Conservation (phyloP, 768 basidiomycete species). For the Suillus subluteus region DNA sequence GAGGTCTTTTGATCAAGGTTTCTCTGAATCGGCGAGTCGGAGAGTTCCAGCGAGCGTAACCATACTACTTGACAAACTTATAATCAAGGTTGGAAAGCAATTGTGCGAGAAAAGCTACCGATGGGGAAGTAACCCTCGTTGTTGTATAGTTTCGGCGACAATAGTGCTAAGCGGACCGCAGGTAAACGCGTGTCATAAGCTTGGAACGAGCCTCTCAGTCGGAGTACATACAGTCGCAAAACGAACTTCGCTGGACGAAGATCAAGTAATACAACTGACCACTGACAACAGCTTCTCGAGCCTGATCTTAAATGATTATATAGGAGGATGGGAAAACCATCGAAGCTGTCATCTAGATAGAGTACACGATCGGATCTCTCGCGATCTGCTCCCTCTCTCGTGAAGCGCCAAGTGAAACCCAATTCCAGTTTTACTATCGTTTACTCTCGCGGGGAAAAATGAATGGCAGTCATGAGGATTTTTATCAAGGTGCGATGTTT, state of each 20-base stretch:
- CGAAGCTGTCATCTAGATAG: constrained; percentile 4
- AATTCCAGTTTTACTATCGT: constrained; percentile 9
- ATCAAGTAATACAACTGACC: no score
- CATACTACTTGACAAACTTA: background rate
- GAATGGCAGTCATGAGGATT: background rate
- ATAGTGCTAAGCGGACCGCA: constrained; percentile 30
- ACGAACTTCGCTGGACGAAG: background rate
- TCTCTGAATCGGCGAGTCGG: background rate
- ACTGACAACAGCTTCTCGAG: no score
- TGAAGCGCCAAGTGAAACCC: constrained; percentile 16
- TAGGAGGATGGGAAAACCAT: background rate
- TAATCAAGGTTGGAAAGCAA: background rate
- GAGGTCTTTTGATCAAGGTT: no score
- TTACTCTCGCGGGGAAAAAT: no score
- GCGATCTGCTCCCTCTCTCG: constrained; percentile 30
- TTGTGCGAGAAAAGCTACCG: constrained; percentile 1
- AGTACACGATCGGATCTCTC: constrained; percentile 31
- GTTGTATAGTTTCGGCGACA: constrained; percentile 15
- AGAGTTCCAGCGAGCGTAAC: background rate
- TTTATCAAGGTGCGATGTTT: background rate
- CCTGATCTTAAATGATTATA: background rate
- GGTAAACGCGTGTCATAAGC: constrained; percentile 29
- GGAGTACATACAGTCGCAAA: background rate
- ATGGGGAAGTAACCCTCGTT: constrained; percentile 5
- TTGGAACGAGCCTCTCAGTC: background rate